Evolutionary conservation across 2,329 filamentous ascomycete genomes (phyloP), one percentile per base, ranked within the genome.

Genomic region (Fusarium devonianum): DNA sequence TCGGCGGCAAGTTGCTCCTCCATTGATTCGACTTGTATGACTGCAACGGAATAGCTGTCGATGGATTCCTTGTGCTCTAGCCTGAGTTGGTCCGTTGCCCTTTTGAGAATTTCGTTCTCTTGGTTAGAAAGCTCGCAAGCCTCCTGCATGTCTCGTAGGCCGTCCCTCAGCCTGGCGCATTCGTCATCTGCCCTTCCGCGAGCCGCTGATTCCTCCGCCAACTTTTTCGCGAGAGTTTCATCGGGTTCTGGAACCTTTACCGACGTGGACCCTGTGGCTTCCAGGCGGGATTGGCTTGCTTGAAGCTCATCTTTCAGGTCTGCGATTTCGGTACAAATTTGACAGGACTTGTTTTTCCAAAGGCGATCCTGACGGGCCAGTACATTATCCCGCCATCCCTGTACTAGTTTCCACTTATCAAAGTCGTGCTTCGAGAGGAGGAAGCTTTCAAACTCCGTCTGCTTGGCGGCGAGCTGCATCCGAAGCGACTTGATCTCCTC

Each of bases 241-340:
- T 12, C 12, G 12, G 11, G 7, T n/a, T 23, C 1, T 23, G 21
- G 5, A n/a, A n/a, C n/a, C n/a, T 28, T 3, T 11, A 13, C 16
- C 3, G 30, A 1, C 3, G 10, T n/a, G 2, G 12, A 4, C 10
- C 29, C n/a, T 0, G 19, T 2, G 7, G 4, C 2, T 2, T 2
- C 4, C 2, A 13, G n/a, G 0, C 13, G 26, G 4, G 10, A 1
- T 16, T 49, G 7, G 6, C n/a, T 17, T 4, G 33, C 22, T 5
- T n/a, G 5, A 4, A 45, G 17, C 9, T 29, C 5, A 11, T 34
- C 12, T 7, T 28, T 11, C 2, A 38, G 16, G 2, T 11, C 4
- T 2, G 11, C 12, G 11, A 34, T 38, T 17, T 38, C 8, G 2
- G 23, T 9, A 6, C 16, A 13, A 12, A 32, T n/a, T 10, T 32